These are phyloP conservation scores for Canna indica DNA, from an alignment of 176 grass and related monocot species.

Conservation along the genomic window DNA sequence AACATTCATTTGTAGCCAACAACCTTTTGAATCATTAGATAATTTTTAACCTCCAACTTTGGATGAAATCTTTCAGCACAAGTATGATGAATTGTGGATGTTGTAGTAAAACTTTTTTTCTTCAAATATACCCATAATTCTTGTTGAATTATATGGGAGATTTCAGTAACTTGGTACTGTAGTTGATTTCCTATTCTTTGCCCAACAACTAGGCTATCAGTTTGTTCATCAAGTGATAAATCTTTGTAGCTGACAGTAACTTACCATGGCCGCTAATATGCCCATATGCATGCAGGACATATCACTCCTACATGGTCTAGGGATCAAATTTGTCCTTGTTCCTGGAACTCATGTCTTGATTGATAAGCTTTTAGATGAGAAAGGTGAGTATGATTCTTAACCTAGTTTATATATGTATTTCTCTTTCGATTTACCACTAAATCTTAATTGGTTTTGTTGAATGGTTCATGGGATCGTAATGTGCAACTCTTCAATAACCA, in stretches of 20 bases:
- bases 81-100: neutral
- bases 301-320: conserved; percentile 90
- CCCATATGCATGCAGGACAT: conserved; percentile 53
- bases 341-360: conserved; percentile 91
- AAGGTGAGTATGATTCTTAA: conserved; percentile 32
- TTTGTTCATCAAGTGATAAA: no score
- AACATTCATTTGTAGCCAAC: neutral
- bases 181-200: no score
- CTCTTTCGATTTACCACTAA: neutral
- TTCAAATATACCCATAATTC: neutral
- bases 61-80: neutral
- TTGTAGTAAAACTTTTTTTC: neutral
- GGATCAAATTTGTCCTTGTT: conserved; percentile 94
- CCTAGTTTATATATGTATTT: conserved; percentile 1
- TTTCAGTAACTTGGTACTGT: neutral
- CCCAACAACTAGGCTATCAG: no score
- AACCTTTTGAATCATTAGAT: neutral
- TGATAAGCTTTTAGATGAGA: conserved; percentile 77
- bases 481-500: neutral
- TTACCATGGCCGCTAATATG: neutral
- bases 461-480: neutral
- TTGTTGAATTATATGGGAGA: neutral
- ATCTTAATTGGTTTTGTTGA: neutral
- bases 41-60: neutral
- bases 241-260: neutral